Conservation (phyloP, 176 grass and related monocot genomes). For the Zizania latifolia region DNA sequence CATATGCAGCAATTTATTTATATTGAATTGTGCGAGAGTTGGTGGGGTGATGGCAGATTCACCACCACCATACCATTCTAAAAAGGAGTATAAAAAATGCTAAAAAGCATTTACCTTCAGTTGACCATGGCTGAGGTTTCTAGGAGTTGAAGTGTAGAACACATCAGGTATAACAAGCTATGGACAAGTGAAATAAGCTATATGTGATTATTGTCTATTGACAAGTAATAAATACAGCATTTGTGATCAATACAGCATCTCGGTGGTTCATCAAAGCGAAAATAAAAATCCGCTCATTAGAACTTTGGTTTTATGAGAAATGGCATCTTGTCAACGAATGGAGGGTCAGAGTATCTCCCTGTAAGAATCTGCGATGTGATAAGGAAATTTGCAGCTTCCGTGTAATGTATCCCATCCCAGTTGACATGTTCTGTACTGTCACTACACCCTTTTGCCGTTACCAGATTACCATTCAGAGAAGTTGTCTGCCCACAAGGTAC, state of each 20-base stretch:
- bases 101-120: not conserved
- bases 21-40: no score
- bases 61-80: no score
- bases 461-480: slow-evolving; percentile 42
- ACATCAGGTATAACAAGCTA: not conserved
- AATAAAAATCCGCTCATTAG: slow-evolving; percentile 21
- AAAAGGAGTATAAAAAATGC: no score
- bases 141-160: not conserved
- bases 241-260: slow-evolving; percentile 7
- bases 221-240: slow-evolving; percentile 43
- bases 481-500: slow-evolving; percentile 74
- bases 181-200: slow-evolving; percentile 3
- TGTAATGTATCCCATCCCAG: slow-evolving; percentile 98
- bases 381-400: slow-evolving; percentile 79
- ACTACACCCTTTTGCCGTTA: slow-evolving; percentile 74
- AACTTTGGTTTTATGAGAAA: slow-evolving; percentile 80
- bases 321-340: slow-evolving; percentile 77
- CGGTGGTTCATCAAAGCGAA: slow-evolving; percentile 21
- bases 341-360: slow-evolving; percentile 79
- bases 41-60: no score
- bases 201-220: slow-evolving; percentile 58
- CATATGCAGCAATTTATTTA: no score
- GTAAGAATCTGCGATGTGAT: slow-evolving; percentile 80
- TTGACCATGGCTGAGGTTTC: not conserved
- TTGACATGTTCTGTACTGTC: slow-evolving; percentile 69